phyloP scores from a whole-genome alignment of 1,139 yeast genomes.

The Saccharomyces hybrid region DNA sequence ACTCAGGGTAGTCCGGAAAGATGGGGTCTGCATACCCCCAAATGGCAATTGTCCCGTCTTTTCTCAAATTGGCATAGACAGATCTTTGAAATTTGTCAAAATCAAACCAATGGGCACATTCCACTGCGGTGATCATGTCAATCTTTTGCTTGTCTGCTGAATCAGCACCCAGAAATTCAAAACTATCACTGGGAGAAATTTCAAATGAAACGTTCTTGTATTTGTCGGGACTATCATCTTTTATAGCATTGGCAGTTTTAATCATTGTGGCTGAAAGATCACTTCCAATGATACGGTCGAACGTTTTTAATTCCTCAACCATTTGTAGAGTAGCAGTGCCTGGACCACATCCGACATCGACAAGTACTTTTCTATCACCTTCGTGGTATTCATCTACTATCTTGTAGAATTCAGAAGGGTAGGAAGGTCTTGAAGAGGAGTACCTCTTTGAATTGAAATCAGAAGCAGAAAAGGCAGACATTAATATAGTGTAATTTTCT shows the following conservation, averaged over 20 bases:
- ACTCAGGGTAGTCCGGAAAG: slow-evolving; percentile 35
- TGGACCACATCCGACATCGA: slow-evolving; percentile 79
- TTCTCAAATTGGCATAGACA: slow-evolving; percentile 43
- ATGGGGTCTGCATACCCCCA: slow-evolving; percentile 75
- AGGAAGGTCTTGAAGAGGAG: slow-evolving; percentile 55
- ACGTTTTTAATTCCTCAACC: slow-evolving; percentile 33
- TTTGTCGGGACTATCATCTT: not conserved
- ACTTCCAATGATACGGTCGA: slow-evolving; percentile 45
- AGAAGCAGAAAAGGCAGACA: slow-evolving; percentile 59
- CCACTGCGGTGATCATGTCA: slow-evolving; percentile 64
- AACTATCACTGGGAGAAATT: slow-evolving; percentile 34
- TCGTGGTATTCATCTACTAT: slow-evolving; percentile 36
- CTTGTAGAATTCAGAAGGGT: slow-evolving; percentile 49
- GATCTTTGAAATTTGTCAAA: slow-evolving; percentile 45
- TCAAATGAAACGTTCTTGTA: slow-evolving; percentile 8
- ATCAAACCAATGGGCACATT: slow-evolving; percentile 72
- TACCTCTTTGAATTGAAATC: slow-evolving; percentile 54
- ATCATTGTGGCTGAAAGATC: slow-evolving; percentile 64
- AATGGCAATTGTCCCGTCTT: slow-evolving; percentile 57
- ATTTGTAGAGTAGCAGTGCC: slow-evolving; percentile 64
- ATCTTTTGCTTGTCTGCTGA: slow-evolving; percentile 30
- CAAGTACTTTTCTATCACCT: slow-evolving; percentile 33
- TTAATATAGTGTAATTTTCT: slow-evolving; percentile 19
- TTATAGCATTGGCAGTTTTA: slow-evolving; percentile 34
- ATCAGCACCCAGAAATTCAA: slow-evolving; percentile 13